A percentile compares a stretch with the other conserved stretches of the same genome.
These are phyloP conservation scores for Aspergillus sergii DNA, from an alignment of 2,329 filamentous ascomycete genomes.

Conservation along the genomic window DNA sequence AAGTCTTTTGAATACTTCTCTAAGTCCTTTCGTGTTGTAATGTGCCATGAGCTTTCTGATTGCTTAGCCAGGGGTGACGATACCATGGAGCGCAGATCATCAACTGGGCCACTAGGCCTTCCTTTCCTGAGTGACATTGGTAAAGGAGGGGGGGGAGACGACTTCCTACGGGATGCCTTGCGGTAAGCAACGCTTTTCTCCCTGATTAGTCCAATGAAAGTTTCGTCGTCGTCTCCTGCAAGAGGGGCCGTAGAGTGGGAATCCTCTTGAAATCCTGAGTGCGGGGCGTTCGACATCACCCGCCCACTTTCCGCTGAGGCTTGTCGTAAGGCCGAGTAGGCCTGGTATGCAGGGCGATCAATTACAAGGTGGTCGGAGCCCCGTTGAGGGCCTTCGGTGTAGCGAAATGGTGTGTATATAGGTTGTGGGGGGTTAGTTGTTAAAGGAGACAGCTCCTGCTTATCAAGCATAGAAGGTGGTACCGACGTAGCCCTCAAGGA, in stretches of 20 bases:
- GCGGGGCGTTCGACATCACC: conserved; percentile 41
- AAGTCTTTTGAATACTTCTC: conserved; percentile 46
- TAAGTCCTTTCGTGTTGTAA: conserved; percentile 35
- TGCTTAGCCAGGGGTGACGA: conserved; percentile 36
- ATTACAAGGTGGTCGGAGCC: conserved; percentile 42
- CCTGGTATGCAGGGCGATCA: conserved; percentile 48
- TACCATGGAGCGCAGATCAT: conserved; percentile 39
- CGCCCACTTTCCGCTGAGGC: conserved; percentile 48
- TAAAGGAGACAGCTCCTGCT: conserved; percentile 31
- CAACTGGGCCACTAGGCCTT: conserved; percentile 28
- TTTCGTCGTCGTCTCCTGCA: conserved; percentile 39
- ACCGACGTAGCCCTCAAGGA: conserved; percentile 29
- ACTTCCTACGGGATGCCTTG: conserved; percentile 27
- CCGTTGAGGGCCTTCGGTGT: conserved; percentile 46
- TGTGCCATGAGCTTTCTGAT: conserved; percentile 36
- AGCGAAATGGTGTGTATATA: conserved; percentile 50
- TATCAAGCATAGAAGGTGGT: conserved; percentile 26
- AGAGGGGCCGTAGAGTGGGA: conserved; percentile 22
- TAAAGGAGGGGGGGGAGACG: conserved; percentile 30
- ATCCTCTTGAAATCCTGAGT: conserved; percentile 18
- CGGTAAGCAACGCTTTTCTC: conserved; percentile 48
- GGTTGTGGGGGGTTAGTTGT: conserved; percentile 41
- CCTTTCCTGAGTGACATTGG: conserved; percentile 37
- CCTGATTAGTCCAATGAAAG: conserved; percentile 51
- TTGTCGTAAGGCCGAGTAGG: conserved; percentile 51